These are phyloP conservation scores for Knoxdaviesia proteae DNA, from an alignment of 2,329 filamentous ascomycete genomes.

Conservation along the genomic window DNA sequence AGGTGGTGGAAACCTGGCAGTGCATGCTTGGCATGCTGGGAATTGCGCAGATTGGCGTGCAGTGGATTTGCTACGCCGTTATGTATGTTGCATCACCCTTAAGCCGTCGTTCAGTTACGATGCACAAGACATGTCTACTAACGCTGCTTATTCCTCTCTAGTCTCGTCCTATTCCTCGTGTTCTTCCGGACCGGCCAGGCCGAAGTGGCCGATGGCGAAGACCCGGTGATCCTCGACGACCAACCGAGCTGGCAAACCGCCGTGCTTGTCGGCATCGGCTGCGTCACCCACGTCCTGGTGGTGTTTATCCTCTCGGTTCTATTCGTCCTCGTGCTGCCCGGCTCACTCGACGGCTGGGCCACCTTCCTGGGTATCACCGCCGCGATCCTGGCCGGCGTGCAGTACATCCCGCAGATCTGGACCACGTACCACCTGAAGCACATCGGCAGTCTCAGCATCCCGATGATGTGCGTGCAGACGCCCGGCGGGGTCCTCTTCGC, in stretches of 20 bases:
- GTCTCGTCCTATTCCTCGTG: constrained; percentile 78
- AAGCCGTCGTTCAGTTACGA: too few species aligned
- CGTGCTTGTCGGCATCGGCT: constrained; percentile 49
- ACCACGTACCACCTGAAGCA: constrained; percentile 73
- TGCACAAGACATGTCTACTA: constrained; percentile 4
- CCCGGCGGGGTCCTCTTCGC: constrained; percentile 84
- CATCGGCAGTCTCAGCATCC: constrained; percentile 78
- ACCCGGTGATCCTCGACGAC: constrained; percentile 21
- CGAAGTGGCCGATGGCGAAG: constrained; percentile 21
- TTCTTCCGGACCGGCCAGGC: constrained; percentile 59
- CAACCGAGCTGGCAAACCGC: constrained; percentile 60
- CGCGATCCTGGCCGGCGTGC: constrained; percentile 58
- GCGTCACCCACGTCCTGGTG: constrained; percentile 55
- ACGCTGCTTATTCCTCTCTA: constrained; percentile 16
- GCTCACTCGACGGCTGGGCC: constrained; percentile 56
- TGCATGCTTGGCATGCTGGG: constrained; percentile 74
- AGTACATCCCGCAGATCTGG: constrained; percentile 90
- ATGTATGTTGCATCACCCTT: constrained; percentile 40
- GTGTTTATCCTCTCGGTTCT: constrained; percentile 47
- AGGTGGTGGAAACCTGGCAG: constrained; percentile 56
- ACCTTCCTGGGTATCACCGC: constrained; percentile 67
- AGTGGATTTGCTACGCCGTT: constrained; percentile 78
- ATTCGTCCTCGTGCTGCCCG: constrained; percentile 41
- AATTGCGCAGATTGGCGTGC: constrained; percentile 74
- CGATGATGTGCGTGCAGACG: constrained; percentile 97